Percentiles rank a stretch among this genome's conserved stretches.
These are phyloP conservation scores for Xylaria sp. DNA, from an alignment of 2,329 filamentous ascomycete genomes.

Conservation along the genomic window DNA sequence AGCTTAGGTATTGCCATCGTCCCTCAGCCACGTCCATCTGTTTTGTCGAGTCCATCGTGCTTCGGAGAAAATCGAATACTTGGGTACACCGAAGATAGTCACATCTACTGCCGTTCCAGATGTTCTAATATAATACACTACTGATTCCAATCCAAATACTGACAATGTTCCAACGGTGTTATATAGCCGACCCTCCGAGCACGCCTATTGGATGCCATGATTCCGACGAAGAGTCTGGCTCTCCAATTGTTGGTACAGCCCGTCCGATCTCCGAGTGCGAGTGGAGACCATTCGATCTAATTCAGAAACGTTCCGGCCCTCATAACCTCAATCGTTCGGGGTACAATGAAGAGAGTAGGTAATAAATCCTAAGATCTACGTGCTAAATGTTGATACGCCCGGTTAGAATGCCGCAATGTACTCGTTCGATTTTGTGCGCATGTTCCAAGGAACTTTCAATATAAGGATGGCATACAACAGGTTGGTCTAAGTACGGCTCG, in stretches of 20 bases:
- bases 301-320: constrained; percentile 39
- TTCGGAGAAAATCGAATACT: neutral
- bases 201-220: neutral
- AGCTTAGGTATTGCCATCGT: neutral
- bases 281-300: constrained; percentile 34
- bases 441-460: constrained; percentile 58
- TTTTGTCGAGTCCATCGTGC: neutral
- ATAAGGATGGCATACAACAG: constrained; percentile 56
- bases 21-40: neutral
- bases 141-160: neutral
- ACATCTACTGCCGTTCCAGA: neutral
- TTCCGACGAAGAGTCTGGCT: neutral
- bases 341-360: constrained; percentile 47
- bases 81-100: neutral
- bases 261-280: constrained; percentile 30
- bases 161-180: constrained; percentile 1
- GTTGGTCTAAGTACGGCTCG: constrained; percentile 42
- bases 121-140: neutral
- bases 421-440: constrained; percentile 57
- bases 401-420: constrained; percentile 56
- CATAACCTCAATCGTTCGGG: constrained; percentile 41
- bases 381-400: neutral
- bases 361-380: neutral
- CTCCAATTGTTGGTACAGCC: neutral
- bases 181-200: neutral